Evolutionary conservation across 2,329 filamentous ascomycete genomes (phyloP).

Genomic region (Elsinoe batatas): DNA sequence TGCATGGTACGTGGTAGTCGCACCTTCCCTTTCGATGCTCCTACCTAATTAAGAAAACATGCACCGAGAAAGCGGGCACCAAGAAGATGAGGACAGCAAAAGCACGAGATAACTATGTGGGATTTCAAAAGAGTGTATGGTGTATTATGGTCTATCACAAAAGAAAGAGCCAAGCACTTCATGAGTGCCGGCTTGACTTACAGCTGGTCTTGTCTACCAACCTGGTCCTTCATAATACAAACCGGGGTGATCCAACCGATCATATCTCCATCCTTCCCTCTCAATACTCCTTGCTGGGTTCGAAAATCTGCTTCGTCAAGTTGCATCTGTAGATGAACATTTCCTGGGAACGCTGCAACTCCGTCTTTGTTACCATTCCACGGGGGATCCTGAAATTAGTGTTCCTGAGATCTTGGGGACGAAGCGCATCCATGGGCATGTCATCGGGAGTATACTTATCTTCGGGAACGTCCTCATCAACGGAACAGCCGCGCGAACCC

Average conservation of each 20-base stretch:
- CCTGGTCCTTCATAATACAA: not conserved
- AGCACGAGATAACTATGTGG: not conserved
- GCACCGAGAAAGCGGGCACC: not conserved
- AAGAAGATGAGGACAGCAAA: not conserved
- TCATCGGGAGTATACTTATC: conserved; percentile 2
- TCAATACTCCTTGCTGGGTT: not conserved
- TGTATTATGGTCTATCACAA: conserved; percentile 6
- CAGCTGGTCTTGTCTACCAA: not conserved
- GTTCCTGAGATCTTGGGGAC: not conserved
- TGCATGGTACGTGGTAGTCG: too few species aligned
- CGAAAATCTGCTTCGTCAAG: not conserved
- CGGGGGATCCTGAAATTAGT: too few species aligned
- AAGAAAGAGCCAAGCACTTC: conserved; percentile 8
- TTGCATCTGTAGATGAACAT: too few species aligned
- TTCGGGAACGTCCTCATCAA: not conserved
- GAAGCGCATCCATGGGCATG: not conserved
- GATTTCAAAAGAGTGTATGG: conserved; percentile 6
- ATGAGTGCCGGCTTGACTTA: not conserved
- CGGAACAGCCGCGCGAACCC: conserved; percentile 17
- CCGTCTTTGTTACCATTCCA: too few species aligned
- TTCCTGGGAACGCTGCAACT: too few species aligned
- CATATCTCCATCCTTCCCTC: not conserved
- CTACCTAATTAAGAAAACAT: too few species aligned
- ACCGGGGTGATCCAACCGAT: conserved; percentile 1
- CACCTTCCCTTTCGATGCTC: too few species aligned